Percentiles rank a stretch among this genome's conserved stretches.
Evolutionary conservation across 768 basidiomycete species (phyloP).

Genomic region (Scleroderma citrinum): DNA sequence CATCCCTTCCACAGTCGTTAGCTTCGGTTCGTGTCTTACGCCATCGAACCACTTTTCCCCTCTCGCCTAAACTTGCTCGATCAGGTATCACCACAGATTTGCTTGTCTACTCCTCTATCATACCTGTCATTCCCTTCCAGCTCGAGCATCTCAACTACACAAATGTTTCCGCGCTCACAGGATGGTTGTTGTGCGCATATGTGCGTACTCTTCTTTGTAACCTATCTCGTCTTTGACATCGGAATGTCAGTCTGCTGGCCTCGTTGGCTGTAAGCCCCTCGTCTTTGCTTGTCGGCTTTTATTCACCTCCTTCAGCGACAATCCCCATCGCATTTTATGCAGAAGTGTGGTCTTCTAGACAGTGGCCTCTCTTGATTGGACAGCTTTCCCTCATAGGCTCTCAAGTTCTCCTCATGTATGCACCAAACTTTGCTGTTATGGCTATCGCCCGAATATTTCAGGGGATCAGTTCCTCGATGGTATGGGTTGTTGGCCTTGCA

Average conservation of each 20-base stretch:
- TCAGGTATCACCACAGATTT: constrained; percentile 43
- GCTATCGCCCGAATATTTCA: constrained; percentile 53
- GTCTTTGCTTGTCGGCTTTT: background rate
- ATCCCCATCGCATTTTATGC: constrained; percentile 53
- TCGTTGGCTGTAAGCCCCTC: constrained; percentile 42
- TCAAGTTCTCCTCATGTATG: constrained; percentile 59
- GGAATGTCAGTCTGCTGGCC: constrained; percentile 43
- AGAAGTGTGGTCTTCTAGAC: constrained; percentile 43
- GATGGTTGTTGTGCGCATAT: constrained; percentile 58
- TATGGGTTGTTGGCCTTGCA: constrained; percentile 60
- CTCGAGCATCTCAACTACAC: constrained; percentile 43
- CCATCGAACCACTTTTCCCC: background rate
- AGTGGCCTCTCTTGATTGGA: constrained; percentile 45
- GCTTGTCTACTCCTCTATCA: constrained; percentile 55
- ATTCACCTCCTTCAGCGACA: constrained; percentile 35
- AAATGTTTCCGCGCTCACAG: constrained; percentile 43
- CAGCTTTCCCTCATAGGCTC: constrained; percentile 45
- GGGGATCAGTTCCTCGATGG: constrained; percentile 53
- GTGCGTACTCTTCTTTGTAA: constrained; percentile 28
- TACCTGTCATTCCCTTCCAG: constrained; percentile 61
- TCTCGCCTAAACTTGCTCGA: background rate
- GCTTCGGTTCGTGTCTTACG: constrained; percentile 35
- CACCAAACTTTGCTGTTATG: constrained; percentile 51
- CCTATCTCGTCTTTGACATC: constrained; percentile 1
- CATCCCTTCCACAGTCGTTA: constrained; percentile 34